Conservation (phyloP, 2,329 filamentous ascomycete species). For the Pseudocercospora eumusae region DNA sequence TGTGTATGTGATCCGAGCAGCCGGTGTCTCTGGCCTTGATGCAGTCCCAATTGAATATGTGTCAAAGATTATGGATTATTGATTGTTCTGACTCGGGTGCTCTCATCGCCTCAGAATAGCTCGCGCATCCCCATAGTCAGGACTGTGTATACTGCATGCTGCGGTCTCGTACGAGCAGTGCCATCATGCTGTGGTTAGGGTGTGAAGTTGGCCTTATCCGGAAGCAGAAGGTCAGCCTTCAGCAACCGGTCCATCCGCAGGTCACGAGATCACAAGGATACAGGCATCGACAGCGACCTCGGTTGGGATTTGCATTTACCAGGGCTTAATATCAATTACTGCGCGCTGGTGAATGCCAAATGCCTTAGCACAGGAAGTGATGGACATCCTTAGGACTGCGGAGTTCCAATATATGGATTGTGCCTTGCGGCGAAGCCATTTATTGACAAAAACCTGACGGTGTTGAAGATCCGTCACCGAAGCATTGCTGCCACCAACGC, state of each 20-base stretch:
- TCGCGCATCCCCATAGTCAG: background rate
- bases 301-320: background rate
- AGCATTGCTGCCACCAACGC: slow-evolving; percentile 1
- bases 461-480: background rate
- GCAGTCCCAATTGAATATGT: too few species aligned
- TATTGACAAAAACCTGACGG: background rate
- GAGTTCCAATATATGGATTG: background rate
- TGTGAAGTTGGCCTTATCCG: background rate
- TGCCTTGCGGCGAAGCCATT: background rate
- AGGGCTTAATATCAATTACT: background rate
- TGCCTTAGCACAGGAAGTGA: background rate
- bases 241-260: background rate
- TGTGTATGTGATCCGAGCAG: background rate
- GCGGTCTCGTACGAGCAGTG: background rate
- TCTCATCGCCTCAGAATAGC: background rate
- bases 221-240: background rate
- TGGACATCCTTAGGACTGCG: background rate
- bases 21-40: background rate
- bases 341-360: background rate
- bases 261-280: background rate
- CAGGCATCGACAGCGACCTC: background rate
- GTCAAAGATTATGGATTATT: too few species aligned
- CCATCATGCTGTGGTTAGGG: background rate
- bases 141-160: background rate
- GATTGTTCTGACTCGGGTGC: too few species aligned